Evolutionary conservation across 192 early-diverging fungal species (phyloP).

Genomic region (Ambispora gerdemannii): DNA sequence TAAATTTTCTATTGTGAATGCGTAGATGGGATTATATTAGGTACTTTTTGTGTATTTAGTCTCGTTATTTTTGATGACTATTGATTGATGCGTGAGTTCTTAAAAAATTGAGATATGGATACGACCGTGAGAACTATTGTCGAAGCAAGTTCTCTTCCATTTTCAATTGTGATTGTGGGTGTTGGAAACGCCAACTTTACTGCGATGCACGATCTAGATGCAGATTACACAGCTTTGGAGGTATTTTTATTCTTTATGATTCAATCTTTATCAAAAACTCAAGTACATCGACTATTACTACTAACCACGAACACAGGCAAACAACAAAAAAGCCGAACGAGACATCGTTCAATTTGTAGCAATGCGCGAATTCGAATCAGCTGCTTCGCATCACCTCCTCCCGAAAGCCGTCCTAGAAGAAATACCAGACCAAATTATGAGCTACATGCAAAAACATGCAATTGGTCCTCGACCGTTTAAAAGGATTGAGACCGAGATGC

Average conservation of each 20-base stretch:
- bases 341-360: slow-evolving; percentile 61
- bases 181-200: slow-evolving; percentile 51
- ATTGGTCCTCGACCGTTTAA: slow-evolving; percentile 33
- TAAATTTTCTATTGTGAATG: too few relatives aligned
- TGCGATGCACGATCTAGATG: slow-evolving; percentile 51
- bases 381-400: slow-evolving; percentile 30
- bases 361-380: slow-evolving; percentile 33
- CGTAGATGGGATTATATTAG: too few relatives aligned
- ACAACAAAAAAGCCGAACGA: slow-evolving; percentile 33
- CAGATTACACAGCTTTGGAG: slow-evolving; percentile 38
- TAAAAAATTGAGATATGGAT: slow-evolving; percentile 29
- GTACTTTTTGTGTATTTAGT: too few relatives aligned
- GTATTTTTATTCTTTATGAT: too few relatives aligned
- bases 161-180: slow-evolving; percentile 58
- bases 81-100: background rate
- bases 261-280: too few relatives aligned
- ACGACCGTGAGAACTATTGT: slow-evolving; percentile 46
- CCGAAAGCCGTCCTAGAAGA: slow-evolving; percentile 49
- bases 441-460: slow-evolving; percentile 40
- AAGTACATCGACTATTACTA: too few relatives aligned
- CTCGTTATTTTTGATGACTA: too few relatives aligned
- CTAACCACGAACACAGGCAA: background rate
- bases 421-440: slow-evolving; percentile 53
- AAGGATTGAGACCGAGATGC: background rate
- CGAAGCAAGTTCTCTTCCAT: slow-evolving; percentile 39